Base-by-base conservation (phyloP, 2,329 filamentous ascomycete species). In the Fusarium xylarioides region DNA sequence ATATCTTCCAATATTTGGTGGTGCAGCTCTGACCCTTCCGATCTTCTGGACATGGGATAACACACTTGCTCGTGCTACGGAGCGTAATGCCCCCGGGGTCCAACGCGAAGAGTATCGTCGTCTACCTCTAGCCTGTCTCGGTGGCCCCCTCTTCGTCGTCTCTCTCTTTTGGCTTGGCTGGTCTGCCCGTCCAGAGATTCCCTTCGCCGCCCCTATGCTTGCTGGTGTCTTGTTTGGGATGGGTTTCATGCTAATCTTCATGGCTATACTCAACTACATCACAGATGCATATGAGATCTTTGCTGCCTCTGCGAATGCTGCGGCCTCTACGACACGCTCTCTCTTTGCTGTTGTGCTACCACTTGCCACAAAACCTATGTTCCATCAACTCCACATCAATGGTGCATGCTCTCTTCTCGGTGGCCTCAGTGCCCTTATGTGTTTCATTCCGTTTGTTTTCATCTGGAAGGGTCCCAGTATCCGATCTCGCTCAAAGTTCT, bases 251-350 rank as follows among this genome's bases (percentile, higher is more conserved):
- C 83, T 90, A 14, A 89, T 91, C 63, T 91, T 92, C 78, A 90
- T 91, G 80, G 87, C 89, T 1, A 82, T 91, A 32, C 81, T 91
- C 26, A 91, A 91, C 73, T 92, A 92, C 75, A 83, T 91, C 19
- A 90, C 88, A 37, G 91, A 92, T 74, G 90, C 90, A n/a, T 92
- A 92, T 79, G 87, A 90, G 71, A 86, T 90, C 50, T 92, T 88
- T 74, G 89, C 90, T 53, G 91, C 91, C 78, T 91, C 91, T 28
- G 95, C 93, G 78, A 98, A 88, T 49, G 95, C 96, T 78, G 92
- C 86, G 58, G 97, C 84, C 83, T 98, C 96, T 63, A 97, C 83
- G 83, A 97, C 93, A 2, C 95, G 96, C 61, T 96, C 96, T 92
- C 94, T 98, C 81, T 97, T 95, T 4, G 94, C 95, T 49, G 95